Evolutionary conservation across 495 filamentous ascomycete genomes (phyloP).

Genomic region (Trypethelium eluteriae): DNA sequence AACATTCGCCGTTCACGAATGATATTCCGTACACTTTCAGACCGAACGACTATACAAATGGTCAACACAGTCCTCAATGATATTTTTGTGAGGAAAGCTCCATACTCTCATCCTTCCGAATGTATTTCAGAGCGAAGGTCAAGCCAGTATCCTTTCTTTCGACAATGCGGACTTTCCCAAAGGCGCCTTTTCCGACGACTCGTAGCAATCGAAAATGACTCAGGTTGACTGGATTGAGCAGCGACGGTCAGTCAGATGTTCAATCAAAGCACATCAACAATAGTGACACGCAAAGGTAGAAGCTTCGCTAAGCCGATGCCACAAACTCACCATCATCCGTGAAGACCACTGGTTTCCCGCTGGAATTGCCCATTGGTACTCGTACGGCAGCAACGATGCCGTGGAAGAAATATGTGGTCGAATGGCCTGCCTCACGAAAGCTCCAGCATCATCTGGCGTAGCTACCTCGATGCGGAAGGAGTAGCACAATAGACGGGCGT

Average conservation of each 20-base stretch:
- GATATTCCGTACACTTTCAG: constrained; percentile 95
- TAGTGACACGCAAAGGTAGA: background rate
- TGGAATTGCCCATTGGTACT: constrained; percentile 78
- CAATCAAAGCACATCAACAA: background rate
- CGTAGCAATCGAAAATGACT: constrained; percentile 93
- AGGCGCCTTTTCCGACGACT: constrained; percentile 94
- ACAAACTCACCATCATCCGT: constrained; percentile 76
- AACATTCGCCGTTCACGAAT: constrained; percentile 96
- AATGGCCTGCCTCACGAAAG: background rate
- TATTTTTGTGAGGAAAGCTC: constrained; percentile 11
- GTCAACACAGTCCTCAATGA: constrained; percentile 21
- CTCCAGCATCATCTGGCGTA: background rate
- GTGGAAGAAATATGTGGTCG: background rate
- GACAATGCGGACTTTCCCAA: constrained; percentile 97
- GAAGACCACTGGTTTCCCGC: constrained; percentile 86
- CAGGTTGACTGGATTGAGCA: constrained; percentile 63
- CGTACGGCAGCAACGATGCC: background rate
- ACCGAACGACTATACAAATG: constrained; percentile 69
- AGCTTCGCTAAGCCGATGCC: background rate
- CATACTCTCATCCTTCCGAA: constrained; percentile 96
- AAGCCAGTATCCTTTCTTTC: constrained; percentile 91
- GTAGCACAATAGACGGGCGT: background rate
- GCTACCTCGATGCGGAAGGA: background rate
- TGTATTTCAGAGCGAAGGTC: constrained; percentile 96
- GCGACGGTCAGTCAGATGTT: constrained; percentile 12